phyloP scores from a whole-genome alignment of 306 rosid species.

The Canavalia ensiformis region DNA sequence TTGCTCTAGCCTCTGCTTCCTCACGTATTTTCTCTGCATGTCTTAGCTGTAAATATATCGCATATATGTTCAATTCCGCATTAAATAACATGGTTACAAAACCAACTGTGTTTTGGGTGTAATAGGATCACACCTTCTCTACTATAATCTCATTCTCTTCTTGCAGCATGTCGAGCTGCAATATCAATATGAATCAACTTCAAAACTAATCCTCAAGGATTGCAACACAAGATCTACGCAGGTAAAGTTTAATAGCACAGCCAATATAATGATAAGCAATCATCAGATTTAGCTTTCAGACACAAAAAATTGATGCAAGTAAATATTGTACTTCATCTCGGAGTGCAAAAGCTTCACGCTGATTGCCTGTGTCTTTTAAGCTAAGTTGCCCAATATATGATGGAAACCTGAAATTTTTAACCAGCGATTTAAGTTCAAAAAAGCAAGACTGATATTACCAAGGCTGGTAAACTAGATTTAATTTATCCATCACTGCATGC shows the following conservation, averaged over 20 bases:
- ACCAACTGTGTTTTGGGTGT: conserved; percentile 5
- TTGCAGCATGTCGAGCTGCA: conserved; percentile 97
- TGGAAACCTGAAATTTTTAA: conserved; percentile 66
- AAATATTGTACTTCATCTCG: conserved; percentile 85
- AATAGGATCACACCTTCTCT: conserved; percentile 69
- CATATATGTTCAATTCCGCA: conserved; percentile 38
- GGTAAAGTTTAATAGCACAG: conserved; percentile 37
- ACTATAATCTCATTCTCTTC: conserved; percentile 76
- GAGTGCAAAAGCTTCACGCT: conserved; percentile 92
- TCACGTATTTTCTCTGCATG: conserved; percentile 78
- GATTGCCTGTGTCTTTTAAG: conserved; percentile 71
- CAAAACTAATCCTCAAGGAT: conserved; percentile 28
- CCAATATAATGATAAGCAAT: conserved; percentile 25
- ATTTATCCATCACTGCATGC: conserved; percentile 12
- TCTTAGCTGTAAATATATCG: conserved; percentile 73
- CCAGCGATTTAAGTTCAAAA: conserved; percentile 20
- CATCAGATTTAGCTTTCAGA: conserved; percentile 34
- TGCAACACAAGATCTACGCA: conserved; percentile 26
- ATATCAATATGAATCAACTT: conserved; percentile 52
- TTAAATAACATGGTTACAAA: conserved; percentile 39
- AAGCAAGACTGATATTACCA: neutral
- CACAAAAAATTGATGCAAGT: conserved; percentile 41
- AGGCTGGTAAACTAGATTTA: conserved; percentile 31
- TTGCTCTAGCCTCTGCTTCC: conserved; percentile 91
- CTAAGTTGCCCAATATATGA: conserved; percentile 65